These are phyloP conservation scores for Straminergon stramineum DNA, from an alignment of 225 moss, liverwort and hornwort species.

Conservation along the genomic window DNA sequence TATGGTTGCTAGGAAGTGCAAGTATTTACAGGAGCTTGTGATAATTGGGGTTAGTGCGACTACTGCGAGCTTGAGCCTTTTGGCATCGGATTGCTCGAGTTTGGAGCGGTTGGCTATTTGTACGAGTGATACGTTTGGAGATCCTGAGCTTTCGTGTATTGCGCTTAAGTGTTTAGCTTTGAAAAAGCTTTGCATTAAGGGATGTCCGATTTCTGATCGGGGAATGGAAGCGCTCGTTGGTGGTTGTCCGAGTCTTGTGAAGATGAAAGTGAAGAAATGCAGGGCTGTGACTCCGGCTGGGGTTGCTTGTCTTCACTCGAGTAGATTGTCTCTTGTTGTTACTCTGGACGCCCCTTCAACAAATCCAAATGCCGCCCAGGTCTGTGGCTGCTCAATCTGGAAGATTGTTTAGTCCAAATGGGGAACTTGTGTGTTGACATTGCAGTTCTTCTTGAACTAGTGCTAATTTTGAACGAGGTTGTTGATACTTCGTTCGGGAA, in stretches of 20 bases:
- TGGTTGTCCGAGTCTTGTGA: constrained; percentile 88
- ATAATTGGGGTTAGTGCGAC: constrained; percentile 85
- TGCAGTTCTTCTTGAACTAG: not conserved
- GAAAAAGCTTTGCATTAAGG: constrained; percentile 94
- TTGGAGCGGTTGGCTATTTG: constrained; percentile 91
- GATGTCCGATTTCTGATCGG: constrained; percentile 87
- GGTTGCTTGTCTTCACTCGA: constrained; percentile 67
- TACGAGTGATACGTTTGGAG: constrained; percentile 94
- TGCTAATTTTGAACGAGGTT: not conserved
- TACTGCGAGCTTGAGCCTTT: constrained; percentile 60
- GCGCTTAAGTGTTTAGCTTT: constrained; percentile 76
- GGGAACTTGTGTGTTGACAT: not conserved
- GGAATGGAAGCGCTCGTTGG: constrained; percentile 91
- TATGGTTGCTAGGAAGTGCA: constrained; percentile 77
- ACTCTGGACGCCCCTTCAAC: constrained; percentile 64
- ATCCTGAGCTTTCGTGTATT: constrained; percentile 82
- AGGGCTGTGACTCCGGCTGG: constrained; percentile 74
- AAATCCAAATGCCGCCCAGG: constrained; percentile 23
- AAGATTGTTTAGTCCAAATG: not conserved
- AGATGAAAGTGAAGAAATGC: constrained; percentile 98
- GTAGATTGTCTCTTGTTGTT: constrained; percentile 71
- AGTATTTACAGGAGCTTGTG: constrained; percentile 80
- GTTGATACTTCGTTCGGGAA: not conserved
- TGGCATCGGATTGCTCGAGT: constrained; percentile 84
- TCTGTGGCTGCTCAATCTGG: not conserved